Conservation (phyloP, 805 yeast genomes). For the Saturnispora saitoi region DNA sequence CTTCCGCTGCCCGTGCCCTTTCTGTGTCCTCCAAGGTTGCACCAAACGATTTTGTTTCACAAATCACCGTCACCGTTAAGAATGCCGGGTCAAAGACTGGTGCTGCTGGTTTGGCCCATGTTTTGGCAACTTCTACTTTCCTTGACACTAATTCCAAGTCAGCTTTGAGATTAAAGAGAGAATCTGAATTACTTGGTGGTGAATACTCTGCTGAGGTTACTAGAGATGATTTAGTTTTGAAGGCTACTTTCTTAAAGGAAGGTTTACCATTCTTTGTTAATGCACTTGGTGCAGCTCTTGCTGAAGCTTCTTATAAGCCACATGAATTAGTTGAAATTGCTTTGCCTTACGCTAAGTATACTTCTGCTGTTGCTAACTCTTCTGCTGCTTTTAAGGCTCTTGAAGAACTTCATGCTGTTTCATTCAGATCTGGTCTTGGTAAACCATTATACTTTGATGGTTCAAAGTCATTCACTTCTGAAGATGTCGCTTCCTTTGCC, state of each 20-base stretch:
- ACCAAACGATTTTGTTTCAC: conserved; percentile 57
- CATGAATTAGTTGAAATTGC: conserved; percentile 81
- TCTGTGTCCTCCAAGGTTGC: conserved; percentile 31
- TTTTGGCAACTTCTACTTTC: conserved; percentile 76
- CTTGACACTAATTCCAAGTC: conserved; percentile 76
- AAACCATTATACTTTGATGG: conserved; percentile 72
- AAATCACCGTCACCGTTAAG: conserved; percentile 66
- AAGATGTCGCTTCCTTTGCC: conserved; percentile 62
- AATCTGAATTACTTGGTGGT: conserved; percentile 91
- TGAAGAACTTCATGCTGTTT: conserved; percentile 69
- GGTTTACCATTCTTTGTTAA: conserved; percentile 88
- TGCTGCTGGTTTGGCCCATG: conserved; percentile 76
- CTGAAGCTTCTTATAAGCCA: conserved; percentile 66
- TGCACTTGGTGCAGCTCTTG: conserved; percentile 65
- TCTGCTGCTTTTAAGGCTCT: conserved; percentile 53
- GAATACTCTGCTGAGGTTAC: conserved; percentile 56
- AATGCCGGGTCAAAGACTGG: conserved; percentile 77
- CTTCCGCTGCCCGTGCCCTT: conserved; percentile 39
- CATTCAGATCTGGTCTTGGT: conserved; percentile 86
- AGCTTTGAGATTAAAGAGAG: conserved; percentile 89
- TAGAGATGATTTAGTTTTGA: conserved; percentile 77
- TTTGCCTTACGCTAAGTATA: conserved; percentile 65
- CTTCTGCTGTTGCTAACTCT: conserved; percentile 43
- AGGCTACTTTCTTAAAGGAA: conserved; percentile 76
- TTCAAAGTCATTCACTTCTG: conserved; percentile 44